Evolutionary conservation across 345 rosid species (phyloP).

Genomic region (Schrenkiella parvula): DNA sequence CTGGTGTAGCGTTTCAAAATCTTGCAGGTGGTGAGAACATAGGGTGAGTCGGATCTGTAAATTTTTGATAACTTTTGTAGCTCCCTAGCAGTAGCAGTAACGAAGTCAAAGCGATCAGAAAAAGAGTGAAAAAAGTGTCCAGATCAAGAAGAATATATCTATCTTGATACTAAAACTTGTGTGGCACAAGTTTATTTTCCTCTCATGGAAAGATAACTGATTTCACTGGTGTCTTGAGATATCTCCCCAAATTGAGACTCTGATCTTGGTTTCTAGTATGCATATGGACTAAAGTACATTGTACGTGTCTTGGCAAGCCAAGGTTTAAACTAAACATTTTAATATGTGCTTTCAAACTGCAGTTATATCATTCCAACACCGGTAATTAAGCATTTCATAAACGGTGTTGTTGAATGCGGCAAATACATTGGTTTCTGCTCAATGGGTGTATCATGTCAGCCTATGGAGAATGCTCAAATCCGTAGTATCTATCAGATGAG

Average conservation of each 20-base stretch:
- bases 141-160: neutral
- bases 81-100: neutral
- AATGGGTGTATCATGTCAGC: slow-evolving; percentile 79
- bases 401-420: slow-evolving; percentile 67
- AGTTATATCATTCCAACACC: slow-evolving; percentile 91
- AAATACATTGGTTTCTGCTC: slow-evolving; percentile 77
- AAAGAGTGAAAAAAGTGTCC: neutral
- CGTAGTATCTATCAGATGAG: slow-evolving; percentile 59
- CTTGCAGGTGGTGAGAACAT: slow-evolving; percentile 91
- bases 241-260: neutral
- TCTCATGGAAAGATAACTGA: neutral
- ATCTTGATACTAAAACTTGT: neutral
- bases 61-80: neutral
- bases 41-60: slow-evolving; percentile 50
- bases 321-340: neutral
- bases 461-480: slow-evolving; percentile 75
- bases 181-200: neutral
- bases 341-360: slow-evolving; percentile 21
- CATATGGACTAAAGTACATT: neutral
- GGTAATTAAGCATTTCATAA: slow-evolving; percentile 71
- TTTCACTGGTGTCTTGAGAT: neutral
- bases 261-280: neutral
- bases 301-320: neutral
- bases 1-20: slow-evolving; percentile 87
- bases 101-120: neutral